Conservation (phyloP, 768 basidiomycete species). For the Gymnopilus junonius region DNA sequence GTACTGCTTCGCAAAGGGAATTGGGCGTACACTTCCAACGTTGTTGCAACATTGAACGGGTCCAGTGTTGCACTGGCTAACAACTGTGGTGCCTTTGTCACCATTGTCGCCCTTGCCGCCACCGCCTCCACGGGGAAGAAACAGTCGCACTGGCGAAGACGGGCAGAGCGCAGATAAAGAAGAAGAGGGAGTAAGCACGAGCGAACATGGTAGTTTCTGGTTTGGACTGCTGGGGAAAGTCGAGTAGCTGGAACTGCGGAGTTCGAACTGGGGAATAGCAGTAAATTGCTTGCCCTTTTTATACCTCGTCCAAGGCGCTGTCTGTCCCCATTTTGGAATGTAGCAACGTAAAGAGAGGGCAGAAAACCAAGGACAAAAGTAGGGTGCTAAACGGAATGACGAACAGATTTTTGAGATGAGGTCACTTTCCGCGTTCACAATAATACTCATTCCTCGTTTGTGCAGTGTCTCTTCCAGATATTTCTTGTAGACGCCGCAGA, state of each 20-base stretch:
- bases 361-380: not conserved
- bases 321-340: conserved; percentile 47
- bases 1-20: not conserved
- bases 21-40: conserved; percentile 18
- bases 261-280: conserved; percentile 17
- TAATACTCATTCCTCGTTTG: not conserved
- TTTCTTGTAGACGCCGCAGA: not conserved
- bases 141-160: conserved; percentile 22
- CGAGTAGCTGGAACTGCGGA: conserved; percentile 5
- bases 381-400: not conserved
- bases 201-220: conserved; percentile 22
- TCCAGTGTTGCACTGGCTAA: conserved; percentile 27
- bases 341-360: not conserved
- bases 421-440: too few relatives aligned
- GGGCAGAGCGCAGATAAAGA: conserved; percentile 24
- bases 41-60: conserved; percentile 24
- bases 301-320: conserved; percentile 1
- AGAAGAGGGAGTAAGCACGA: conserved; percentile 20
- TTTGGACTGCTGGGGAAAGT: not conserved
- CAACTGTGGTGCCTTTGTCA: not conserved
- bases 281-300: conserved; percentile 6
- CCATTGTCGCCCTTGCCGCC: not conserved
- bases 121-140: conserved; percentile 15
- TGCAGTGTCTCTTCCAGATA: not conserved
- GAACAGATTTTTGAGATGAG: not conserved